phyloP scores from a whole-genome alignment of 2,329 filamentous ascomycete genomes.

The Acrocalymma vagum region DNA sequence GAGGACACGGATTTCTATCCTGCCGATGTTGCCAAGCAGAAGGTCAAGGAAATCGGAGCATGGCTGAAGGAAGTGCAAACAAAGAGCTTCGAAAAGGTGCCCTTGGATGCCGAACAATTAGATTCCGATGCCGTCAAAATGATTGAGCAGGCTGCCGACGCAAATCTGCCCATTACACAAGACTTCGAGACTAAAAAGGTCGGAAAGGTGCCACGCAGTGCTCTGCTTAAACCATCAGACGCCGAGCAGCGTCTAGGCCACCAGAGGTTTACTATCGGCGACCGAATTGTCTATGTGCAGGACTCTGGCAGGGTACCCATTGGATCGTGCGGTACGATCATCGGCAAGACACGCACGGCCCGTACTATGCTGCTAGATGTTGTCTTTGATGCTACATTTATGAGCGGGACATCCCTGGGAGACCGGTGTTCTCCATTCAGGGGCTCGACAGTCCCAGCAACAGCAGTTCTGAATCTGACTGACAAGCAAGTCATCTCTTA shows the following conservation, averaged over 20 bases:
- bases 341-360: constrained; percentile 88
- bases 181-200: constrained; percentile 71
- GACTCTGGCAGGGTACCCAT: constrained; percentile 96
- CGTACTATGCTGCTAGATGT: constrained; percentile 86
- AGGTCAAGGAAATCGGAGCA: constrained; percentile 90
- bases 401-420: constrained; percentile 93
- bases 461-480: constrained; percentile 88
- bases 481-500: constrained; percentile 80
- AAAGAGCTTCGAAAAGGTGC: constrained; percentile 93
- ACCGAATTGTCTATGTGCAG: constrained; percentile 91
- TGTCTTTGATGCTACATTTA: constrained; percentile 93
- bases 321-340: constrained; percentile 89
- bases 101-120: constrained; percentile 93
- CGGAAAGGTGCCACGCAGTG: constrained; percentile 82
- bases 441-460: constrained; percentile 87
- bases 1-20: constrained; percentile 87
- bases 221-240: constrained; percentile 90
- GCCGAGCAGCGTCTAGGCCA: constrained; percentile 91
- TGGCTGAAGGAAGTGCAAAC: constrained; percentile 94
- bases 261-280: constrained; percentile 84
- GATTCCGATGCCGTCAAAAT: constrained; percentile 87
- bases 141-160: constrained; percentile 80
- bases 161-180: constrained; percentile 39
- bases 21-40: constrained; percentile 73
- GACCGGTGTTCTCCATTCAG: constrained; percentile 93